phyloP scores from a whole-genome alignment of 2,329 filamentous ascomycete species.

The Aspergillus oerlinghausenensis region DNA sequence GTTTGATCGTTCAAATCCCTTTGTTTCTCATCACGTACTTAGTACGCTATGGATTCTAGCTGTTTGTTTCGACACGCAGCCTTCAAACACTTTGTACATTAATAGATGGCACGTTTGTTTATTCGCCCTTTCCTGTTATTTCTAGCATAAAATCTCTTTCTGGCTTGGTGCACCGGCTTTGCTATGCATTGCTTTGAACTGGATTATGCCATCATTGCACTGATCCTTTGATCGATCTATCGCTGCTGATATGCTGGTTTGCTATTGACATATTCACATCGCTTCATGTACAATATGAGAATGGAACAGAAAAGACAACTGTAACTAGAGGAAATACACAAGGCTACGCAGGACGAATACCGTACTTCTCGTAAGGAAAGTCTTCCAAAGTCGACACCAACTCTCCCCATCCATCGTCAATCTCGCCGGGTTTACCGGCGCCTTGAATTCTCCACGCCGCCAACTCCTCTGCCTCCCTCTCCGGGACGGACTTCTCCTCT shows the following conservation, averaged over 20 bases:
- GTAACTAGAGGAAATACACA: neutral
- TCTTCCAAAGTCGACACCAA: slow-evolving; percentile 50
- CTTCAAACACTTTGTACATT: too few species aligned
- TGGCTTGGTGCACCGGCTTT: neutral
- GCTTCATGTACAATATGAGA: neutral
- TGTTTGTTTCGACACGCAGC: too few species aligned
- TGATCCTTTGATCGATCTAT: neutral
- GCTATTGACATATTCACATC: neutral
- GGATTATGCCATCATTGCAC: neutral
- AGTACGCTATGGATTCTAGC: too few species aligned
- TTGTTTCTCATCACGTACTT: neutral
- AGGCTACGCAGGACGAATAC: slow-evolving; percentile 42
- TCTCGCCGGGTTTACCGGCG: slow-evolving; percentile 48
- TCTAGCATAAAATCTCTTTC: too few species aligned
- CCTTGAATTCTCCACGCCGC: slow-evolving; percentile 35
- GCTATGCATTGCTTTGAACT: neutral
- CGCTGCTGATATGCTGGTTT: neutral
- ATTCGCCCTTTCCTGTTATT: too few species aligned
- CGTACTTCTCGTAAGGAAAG: slow-evolving; percentile 59
- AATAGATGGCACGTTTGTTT: too few species aligned
- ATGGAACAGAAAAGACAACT: neutral
- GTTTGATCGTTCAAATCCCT: neutral
- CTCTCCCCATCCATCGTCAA: slow-evolving; percentile 59
- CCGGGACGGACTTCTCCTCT: slow-evolving; percentile 39
- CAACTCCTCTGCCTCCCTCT: slow-evolving; percentile 37